A percentile compares a stretch with the other conserved stretches of the same genome.
These are phyloP conservation scores for Xylariaceae sp. DNA, from an alignment of 2,329 filamentous ascomycete species.

Conservation along the genomic window DNA sequence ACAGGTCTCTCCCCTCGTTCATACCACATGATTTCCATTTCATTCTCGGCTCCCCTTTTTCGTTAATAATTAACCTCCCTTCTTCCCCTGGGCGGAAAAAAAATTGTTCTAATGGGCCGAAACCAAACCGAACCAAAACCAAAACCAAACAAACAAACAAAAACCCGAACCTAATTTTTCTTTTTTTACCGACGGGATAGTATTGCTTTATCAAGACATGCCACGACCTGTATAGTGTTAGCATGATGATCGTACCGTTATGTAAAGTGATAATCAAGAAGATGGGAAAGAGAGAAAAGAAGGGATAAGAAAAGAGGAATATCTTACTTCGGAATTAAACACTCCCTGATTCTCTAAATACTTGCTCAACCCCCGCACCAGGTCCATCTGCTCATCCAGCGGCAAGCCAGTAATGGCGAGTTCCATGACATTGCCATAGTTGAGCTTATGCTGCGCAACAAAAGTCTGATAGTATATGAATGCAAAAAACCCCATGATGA, in stretches of 20 bases:
- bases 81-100: too few relatives aligned
- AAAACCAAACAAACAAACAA: too few relatives aligned
- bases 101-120: too few relatives aligned
- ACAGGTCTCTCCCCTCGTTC: too few relatives aligned
- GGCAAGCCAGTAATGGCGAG: conserved; percentile 84
- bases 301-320: not conserved
- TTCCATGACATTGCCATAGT: conserved; percentile 82
- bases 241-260: not conserved
- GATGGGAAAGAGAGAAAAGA: not conserved
- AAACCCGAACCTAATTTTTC: too few relatives aligned
- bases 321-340: conserved; percentile 36
- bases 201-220: conserved; percentile 32
- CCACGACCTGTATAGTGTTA: conserved; percentile 27
- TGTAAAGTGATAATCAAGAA: not conserved
- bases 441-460: conserved; percentile 81
- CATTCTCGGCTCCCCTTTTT: too few relatives aligned
- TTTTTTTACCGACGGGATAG: conserved; percentile 23
- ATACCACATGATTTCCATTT: too few relatives aligned
- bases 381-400: conserved; percentile 82
- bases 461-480: conserved; percentile 99
- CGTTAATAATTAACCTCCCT: too few relatives aligned
- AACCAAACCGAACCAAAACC: too few relatives aligned
- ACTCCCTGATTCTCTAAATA: conserved; percentile 62
- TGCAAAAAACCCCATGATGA: conserved; percentile 98
- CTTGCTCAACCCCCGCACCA: conserved; percentile 58